Conservation (phyloP, 2,329 filamentous ascomycete species). For the Metarhizium sp. region DNA sequence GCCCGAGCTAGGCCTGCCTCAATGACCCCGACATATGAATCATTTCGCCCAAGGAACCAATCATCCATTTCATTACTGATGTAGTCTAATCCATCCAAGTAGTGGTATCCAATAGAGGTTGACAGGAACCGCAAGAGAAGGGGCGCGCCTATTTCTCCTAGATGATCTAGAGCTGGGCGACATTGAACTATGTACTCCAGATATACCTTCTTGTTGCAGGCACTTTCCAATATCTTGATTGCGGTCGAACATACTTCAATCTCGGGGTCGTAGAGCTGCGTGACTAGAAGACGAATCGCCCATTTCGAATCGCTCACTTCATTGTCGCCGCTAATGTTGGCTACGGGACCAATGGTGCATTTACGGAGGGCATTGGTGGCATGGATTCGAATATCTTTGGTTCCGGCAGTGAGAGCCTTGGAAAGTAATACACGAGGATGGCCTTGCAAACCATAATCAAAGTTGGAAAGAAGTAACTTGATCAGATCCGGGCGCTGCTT, state of each 20-base stretch:
- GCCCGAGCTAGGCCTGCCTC: conserved; percentile 90
- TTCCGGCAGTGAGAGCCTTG: conserved; percentile 85
- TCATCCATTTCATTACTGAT: conserved; percentile 99
- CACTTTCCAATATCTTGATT: conserved; percentile 94
- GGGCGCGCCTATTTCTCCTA: conserved; percentile 93
- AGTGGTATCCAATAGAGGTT: conserved; percentile 95
- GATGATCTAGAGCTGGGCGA: conserved; percentile 83
- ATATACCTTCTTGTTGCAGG: conserved; percentile 84
- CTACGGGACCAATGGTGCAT: conserved; percentile 55
- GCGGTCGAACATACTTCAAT: conserved; percentile 94
- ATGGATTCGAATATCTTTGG: conserved; percentile 85
- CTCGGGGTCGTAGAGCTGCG: conserved; percentile 93
- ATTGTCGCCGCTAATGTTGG: conserved; percentile 27
- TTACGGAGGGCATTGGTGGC: conserved; percentile 80
- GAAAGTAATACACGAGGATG: conserved; percentile 89
- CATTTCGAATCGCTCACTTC: conserved; percentile 68
- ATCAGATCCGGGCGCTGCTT: conserved; percentile 87
- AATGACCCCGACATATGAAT: conserved; percentile 88
- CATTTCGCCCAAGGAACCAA: conserved; percentile 95
- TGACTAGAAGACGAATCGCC: conserved; percentile 96
- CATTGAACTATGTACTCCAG: conserved; percentile 97
- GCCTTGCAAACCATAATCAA: conserved; percentile 83
- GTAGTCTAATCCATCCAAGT: conserved; percentile 92
- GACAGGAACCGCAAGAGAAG: conserved; percentile 86
- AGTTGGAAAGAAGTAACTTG: conserved; percentile 76